A percentile compares a stretch with the other conserved stretches of the same genome.
Evolutionary conservation across 129 eudicot species (phyloP).

Genomic region (Centrapalus pauciflorus): DNA sequence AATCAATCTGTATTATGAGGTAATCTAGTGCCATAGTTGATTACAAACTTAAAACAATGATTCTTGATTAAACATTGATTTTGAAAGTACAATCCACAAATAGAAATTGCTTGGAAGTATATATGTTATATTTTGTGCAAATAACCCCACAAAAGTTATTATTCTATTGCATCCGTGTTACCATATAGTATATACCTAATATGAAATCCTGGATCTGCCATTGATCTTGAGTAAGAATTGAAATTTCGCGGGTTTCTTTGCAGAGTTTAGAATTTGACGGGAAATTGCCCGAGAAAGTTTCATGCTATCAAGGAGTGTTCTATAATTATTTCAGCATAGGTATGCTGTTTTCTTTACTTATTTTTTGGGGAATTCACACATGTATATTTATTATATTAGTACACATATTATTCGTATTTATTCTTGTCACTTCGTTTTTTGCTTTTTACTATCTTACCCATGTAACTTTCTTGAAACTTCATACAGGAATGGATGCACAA

Average conservation of each 20-base stretch:
- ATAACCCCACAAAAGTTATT: background rate
- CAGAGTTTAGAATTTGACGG: conserved; percentile 58
- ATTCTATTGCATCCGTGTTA: too few species aligned
- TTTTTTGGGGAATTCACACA: conserved; percentile 2
- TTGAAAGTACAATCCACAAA: too few species aligned
- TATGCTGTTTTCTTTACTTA: conserved; percentile 13
- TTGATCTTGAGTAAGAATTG: background rate
- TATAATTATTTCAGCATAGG: conserved; percentile 97
- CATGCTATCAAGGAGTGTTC: conserved; percentile 82
- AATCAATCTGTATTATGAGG: too few species aligned
- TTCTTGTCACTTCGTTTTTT: background rate
- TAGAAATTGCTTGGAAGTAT: too few species aligned
- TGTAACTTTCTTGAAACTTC: conserved; percentile 4
- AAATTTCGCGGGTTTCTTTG: conserved; percentile 2
- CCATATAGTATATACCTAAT: too few species aligned
- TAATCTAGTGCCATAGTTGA: too few species aligned
- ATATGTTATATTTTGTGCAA: background rate
- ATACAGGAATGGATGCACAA: conserved; percentile 98
- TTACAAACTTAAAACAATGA: too few species aligned
- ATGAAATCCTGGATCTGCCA: background rate
- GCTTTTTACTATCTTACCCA: background rate
- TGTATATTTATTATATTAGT: background rate
- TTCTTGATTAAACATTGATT: background rate
- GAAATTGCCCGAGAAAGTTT: conserved; percentile 55
- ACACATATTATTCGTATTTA: background rate